Percentiles rank a stretch among this genome's conserved stretches.
These are phyloP conservation scores for Apiotrichum brassicae DNA, from an alignment of 1,284 basidiomycete species.

Conservation along the genomic window DNA sequence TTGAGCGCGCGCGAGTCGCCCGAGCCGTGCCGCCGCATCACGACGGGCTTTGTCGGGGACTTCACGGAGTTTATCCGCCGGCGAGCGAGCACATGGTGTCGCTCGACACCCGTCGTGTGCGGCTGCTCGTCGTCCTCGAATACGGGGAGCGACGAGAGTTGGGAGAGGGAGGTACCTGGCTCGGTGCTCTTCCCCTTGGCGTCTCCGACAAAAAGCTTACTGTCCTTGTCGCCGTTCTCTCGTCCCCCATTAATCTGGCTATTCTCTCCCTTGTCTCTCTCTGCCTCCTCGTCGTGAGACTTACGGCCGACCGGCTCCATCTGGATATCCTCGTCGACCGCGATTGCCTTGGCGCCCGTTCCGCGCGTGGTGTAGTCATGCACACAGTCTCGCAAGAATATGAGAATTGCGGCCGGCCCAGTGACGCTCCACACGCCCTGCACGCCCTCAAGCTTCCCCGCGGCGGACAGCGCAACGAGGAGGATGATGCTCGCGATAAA, in stretches of 20 bases:
- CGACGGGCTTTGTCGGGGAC: too few relatives aligned
- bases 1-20: background rate
- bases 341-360: background rate
- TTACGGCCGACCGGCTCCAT: background rate
- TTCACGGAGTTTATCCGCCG: background rate
- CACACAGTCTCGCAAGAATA: slow-evolving; percentile 64
- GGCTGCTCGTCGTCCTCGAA: too few relatives aligned
- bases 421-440: slow-evolving; percentile 66
- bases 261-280: background rate
- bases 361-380: slow-evolving; percentile 48
- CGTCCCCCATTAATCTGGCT: too few relatives aligned
- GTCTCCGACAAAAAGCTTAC: too few relatives aligned
- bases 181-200: too few relatives aligned
- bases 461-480: slow-evolving; percentile 56
- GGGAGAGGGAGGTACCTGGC: too few relatives aligned
- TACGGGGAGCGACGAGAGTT: too few relatives aligned
- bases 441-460: slow-evolving; percentile 54
- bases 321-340: background rate
- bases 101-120: background rate
- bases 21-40: background rate
- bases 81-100: background rate
- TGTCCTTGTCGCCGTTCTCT: too few relatives aligned
- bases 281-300: background rate
- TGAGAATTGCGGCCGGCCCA: slow-evolving; percentile 73
- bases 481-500: slow-evolving; percentile 54